Evolutionary conservation across 257 asterid species (phyloP), one percentile per base, ranked within the genome.

Genomic region (Lavandula angustifolia): DNA sequence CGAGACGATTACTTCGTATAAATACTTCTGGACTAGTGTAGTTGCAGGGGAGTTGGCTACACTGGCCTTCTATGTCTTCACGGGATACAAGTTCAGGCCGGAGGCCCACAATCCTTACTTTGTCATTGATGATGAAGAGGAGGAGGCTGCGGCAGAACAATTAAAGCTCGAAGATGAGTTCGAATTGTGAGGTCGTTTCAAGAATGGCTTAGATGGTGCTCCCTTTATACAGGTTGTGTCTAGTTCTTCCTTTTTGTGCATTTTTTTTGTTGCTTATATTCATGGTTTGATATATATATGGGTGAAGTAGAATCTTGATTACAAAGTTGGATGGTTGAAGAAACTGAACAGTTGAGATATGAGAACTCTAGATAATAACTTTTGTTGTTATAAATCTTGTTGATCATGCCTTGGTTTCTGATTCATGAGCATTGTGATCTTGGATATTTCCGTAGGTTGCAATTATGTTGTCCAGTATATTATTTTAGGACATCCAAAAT

Each of bases 141-240:
- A 87, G 78, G 97, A 87, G 60, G 95, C 95, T 5, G 97, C 97
- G 2, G 85, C 89, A 5, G 92, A 90, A 72, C 95, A 84, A 43
- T 63, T 90, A 83, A 90, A 85, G 96, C 89, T 87, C 22, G 96
- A 82, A 71, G 92, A 87, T 42, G 95, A 87, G 81, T 89, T 87
- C 61, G 97, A 89, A 70, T 74, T 89, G 83, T 89, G 81, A 86
- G 73, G n/a, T 9, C 42, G 7, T 4, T 4, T 40, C 73, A 76
- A 73, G 62, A 68, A 38, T 63, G n/a, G n/a, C n/a, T n/a, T n/a
- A n/a, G n/a, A n/a, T n/a, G n/a, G n/a, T n/a, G n/a, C n/a, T n/a
- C n/a, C 54, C 60, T 57, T 61, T 69, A 69, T 62, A 65, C 66
- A 54, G 70, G 65, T 63, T 64, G 7, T 37, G 60, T 55, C 64